Evolutionary conservation across 495 filamentous ascomycete species (phyloP), one percentile per base, ranked within the genome.

Genomic region (Aeminium ludgeri): DNA sequence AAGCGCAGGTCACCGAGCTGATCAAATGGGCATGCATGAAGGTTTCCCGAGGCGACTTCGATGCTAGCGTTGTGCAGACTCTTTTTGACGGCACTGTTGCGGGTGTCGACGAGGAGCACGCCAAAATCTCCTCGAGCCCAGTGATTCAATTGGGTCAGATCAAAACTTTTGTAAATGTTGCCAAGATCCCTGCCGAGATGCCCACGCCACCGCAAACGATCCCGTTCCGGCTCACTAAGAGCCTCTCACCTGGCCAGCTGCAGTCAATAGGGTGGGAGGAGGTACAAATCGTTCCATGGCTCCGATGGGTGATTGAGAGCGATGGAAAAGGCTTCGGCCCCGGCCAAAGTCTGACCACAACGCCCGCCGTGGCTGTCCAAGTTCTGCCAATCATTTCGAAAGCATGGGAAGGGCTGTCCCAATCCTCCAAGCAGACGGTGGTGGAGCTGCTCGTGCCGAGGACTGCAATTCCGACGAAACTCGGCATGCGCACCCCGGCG

Each of bases 401-500:
- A 55, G 70, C 77, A 41, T 97, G 86, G 86, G 87, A 95, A 10
- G 64, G 61, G 18, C 55, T 94, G 11, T 78, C 72, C 43, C 56
- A 61, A 20, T 60, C 65, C 15, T 76, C 74, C 2, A 91, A 80
- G 55, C 64, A 69, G 13, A 74, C 69, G 11, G 60, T 92, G 11
- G 54, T 73, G 12, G 61, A 66, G 10, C 56, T 80, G 6, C 60
- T 96, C 8, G 66, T 70, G 31, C 62, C 67, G 18, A 65, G 76
- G 23, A 77, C 82, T 2, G 69, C 89, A 19, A 86, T 99, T 44
- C 91, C 91, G 0, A 96, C 91, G 0, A 94, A 78, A 53, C 57
- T 77, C 46, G 91, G 91, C 8, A 87, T 96, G 87, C 81, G 68
- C 48, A 79, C 72, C 52, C 91, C 91, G 16, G 60, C 61, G 10